A percentile compares a stretch with the other conserved stretches of the same genome.
phyloP scores from a whole-genome alignment of 805 yeast genomes.

The Saturnispora gosingensis region DNA sequence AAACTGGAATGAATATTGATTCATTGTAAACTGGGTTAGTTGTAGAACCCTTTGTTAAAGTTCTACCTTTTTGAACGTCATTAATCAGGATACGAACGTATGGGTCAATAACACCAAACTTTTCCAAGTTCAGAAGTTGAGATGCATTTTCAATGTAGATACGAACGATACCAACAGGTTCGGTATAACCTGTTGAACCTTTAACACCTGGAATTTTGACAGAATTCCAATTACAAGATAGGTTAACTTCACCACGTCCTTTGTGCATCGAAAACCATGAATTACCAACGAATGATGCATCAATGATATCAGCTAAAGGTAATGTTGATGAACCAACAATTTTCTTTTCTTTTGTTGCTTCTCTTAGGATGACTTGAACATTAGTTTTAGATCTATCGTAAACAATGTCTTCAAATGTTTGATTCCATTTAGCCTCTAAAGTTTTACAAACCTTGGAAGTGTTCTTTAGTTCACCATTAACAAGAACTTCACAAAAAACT shows the following conservation, averaged over 20 bases:
- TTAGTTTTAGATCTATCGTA: constrained; percentile 61
- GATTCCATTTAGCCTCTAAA: constrained; percentile 60
- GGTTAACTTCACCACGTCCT: constrained; percentile 63
- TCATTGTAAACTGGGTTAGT: constrained; percentile 82
- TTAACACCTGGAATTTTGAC: constrained; percentile 59
- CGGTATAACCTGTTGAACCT: constrained; percentile 76
- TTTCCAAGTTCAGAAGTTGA: constrained; percentile 75
- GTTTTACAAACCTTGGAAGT: constrained; percentile 52
- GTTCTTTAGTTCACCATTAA: constrained; percentile 51
- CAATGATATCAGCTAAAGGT: constrained; percentile 56
- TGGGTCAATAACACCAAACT: constrained; percentile 87
- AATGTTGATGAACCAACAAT: constrained; percentile 51
- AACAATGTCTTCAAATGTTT: constrained; percentile 51
- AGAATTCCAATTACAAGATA: constrained; percentile 78
- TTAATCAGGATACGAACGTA: constrained; percentile 74
- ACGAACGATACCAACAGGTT: constrained; percentile 89
- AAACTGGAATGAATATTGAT: constrained; percentile 68
- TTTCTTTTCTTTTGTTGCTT: constrained; percentile 47
- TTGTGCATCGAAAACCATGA: constrained; percentile 65
- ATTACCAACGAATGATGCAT: constrained; percentile 68
- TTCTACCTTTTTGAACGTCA: constrained; percentile 69
- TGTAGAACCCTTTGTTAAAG: constrained; percentile 55
- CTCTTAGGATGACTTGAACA: constrained; percentile 57
- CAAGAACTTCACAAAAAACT: constrained; percentile 60
- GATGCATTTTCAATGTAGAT: constrained; percentile 61